A percentile compares a stretch with the other conserved stretches of the same genome.
Conservation (phyloP, 1,284 basidiomycete genomes). For the Clitocybe nebularis region DNA sequence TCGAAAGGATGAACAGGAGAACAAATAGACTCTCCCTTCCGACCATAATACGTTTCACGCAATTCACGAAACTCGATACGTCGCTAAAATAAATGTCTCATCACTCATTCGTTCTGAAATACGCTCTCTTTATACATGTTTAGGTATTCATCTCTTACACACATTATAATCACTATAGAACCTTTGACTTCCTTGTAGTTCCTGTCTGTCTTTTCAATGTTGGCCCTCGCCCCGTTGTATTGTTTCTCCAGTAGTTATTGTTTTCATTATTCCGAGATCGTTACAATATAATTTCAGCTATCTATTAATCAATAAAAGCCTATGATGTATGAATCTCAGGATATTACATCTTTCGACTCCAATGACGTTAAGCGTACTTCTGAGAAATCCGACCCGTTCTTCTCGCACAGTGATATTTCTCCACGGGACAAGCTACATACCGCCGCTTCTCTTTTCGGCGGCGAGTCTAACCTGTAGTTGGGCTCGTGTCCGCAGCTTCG, state of each 20-base stretch:
- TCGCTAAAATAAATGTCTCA: conserved; percentile 21
- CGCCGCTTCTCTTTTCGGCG: conserved; percentile 36
- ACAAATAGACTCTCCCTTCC: conserved; percentile 3
- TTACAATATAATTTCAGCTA: background rate
- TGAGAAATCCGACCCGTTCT: no score
- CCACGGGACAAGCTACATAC: conserved; percentile 11
- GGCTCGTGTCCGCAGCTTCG: conserved; percentile 43
- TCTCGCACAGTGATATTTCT: no score
- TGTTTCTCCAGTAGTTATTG: background rate
- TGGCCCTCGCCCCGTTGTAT: background rate
- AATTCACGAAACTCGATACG: conserved; percentile 29
- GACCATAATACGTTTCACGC: conserved; percentile 22
- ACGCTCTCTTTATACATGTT: conserved; percentile 17
- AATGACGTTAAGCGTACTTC: no score
- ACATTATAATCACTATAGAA: conserved; percentile 2
- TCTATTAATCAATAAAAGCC: background rate
- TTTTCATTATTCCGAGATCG: background rate
- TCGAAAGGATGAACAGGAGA: conserved; percentile 7
- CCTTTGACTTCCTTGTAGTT: conserved; percentile 23
- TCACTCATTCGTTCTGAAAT: conserved; percentile 25
- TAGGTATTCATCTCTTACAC: conserved; percentile 1
- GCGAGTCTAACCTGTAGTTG: conserved; percentile 47
- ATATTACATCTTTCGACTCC: no score
- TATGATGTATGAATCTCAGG: no score
- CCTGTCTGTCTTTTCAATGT: conserved; percentile 5